Percentiles rank a stretch among this genome's conserved stretches.
Evolutionary conservation across 176 grass and related monocot genomes (phyloP).

Genomic region (Triticum urartu): DNA sequence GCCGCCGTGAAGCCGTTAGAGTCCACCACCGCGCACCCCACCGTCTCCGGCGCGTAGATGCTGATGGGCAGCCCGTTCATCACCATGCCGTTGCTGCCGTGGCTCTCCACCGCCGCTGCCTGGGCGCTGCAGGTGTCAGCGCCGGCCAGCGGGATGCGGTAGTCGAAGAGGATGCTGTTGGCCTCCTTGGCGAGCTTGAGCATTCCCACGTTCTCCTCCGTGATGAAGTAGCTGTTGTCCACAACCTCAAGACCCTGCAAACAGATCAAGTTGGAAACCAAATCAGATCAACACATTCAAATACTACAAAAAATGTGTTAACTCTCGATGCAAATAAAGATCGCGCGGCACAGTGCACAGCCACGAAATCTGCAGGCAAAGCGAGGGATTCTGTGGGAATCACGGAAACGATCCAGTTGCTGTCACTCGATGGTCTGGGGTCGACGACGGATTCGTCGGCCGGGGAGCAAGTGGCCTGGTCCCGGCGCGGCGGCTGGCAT

Average conservation of each 20-base stretch:
- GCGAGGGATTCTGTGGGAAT: slow-evolving; percentile 4
- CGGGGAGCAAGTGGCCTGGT: slow-evolving; percentile 9
- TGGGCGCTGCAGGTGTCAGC: slow-evolving; percentile 54
- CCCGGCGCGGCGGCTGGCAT: background rate
- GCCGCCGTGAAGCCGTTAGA: slow-evolving; percentile 42
- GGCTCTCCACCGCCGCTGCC: background rate
- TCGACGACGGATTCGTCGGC: slow-evolving; percentile 10
- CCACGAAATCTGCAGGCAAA: background rate
- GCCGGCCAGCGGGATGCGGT: slow-evolving; percentile 56
- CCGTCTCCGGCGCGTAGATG: slow-evolving; percentile 93
- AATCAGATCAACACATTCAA: too few species aligned
- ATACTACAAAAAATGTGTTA: background rate
- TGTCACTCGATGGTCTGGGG: background rate
- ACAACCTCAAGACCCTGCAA: slow-evolving; percentile 28
- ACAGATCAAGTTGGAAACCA: too few species aligned
- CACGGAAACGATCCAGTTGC: background rate
- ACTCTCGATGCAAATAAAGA: background rate
- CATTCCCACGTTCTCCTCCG: slow-evolving; percentile 87
- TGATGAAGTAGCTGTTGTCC: slow-evolving; percentile 93
- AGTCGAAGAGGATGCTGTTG: slow-evolving; percentile 82
- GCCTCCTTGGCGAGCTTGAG: slow-evolving; percentile 90
- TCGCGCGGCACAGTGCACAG: background rate
- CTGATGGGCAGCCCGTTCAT: slow-evolving; percentile 95
- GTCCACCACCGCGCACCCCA: slow-evolving; percentile 81
- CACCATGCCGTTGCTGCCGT: background rate